A percentile compares a stretch with the other conserved stretches of the same genome.
Evolutionary conservation across 345 rosid genomes (phyloP).

Genomic region (Corchorus olitorius): DNA sequence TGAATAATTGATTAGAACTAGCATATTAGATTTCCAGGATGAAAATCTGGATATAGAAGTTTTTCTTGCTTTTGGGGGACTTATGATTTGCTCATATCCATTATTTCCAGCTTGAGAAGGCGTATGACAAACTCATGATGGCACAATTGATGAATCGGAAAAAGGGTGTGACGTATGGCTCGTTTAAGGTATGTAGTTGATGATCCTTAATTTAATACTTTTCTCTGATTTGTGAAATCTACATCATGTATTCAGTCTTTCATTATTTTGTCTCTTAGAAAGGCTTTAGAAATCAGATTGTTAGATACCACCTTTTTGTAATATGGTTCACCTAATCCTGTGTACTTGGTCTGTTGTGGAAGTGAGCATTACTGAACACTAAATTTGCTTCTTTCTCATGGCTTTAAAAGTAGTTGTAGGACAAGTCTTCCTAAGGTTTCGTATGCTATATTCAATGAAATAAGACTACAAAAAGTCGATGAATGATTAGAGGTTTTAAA

Average conservation of each 20-base stretch:
- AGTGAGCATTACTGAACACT: background rate
- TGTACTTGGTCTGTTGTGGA: background rate
- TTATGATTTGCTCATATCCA: conserved; percentile 20
- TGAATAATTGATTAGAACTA: background rate
- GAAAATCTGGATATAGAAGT: background rate
- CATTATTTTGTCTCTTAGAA: background rate
- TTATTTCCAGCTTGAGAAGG: conserved; percentile 81
- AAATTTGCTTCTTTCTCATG: background rate
- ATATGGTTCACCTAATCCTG: background rate
- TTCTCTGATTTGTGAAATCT: background rate
- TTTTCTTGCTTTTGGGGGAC: conserved; percentile 14
- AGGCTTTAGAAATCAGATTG: background rate
- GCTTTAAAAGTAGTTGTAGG: background rate
- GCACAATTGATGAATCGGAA: conserved; percentile 74
- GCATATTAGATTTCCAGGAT: background rate
- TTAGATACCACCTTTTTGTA: background rate
- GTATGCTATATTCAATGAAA: background rate
- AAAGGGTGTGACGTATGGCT: conserved; percentile 83
- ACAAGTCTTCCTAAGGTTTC: background rate
- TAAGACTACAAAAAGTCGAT: background rate
- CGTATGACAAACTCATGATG: conserved; percentile 97
- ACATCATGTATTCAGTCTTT: background rate
- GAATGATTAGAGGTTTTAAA: background rate
- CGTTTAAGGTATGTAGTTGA: conserved; percentile 54
- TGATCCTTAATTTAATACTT: background rate